Conservation (phyloP, 164 flowering plant genomes). For the Vitis rotundifolia region DNA sequence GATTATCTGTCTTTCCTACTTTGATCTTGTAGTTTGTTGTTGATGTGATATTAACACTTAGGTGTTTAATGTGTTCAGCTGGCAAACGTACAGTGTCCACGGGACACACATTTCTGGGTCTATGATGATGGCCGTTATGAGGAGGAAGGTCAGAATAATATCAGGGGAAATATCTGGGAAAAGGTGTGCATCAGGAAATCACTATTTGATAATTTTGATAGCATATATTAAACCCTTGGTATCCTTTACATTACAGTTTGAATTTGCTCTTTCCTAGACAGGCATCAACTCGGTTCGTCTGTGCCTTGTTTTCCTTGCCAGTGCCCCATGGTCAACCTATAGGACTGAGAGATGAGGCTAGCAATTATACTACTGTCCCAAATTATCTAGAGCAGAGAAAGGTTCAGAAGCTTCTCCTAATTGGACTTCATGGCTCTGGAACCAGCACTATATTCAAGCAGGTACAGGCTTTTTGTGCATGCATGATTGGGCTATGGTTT, state of each 20-base stretch:
- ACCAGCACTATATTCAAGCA: conserved; percentile 95
- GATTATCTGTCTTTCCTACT: background rate
- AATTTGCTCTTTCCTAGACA: conserved; percentile 39
- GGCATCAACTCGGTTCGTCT: conserved; percentile 75
- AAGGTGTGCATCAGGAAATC: conserved; percentile 52
- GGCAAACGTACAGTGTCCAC: conserved; percentile 96
- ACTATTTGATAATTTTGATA: background rate
- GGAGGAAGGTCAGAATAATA: conserved; percentile 98
- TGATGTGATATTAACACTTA: background rate
- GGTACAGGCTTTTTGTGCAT: conserved; percentile 34
- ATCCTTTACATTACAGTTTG: conserved; percentile 3
- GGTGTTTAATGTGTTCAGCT: conserved; percentile 44
- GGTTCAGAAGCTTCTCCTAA: conserved; percentile 76
- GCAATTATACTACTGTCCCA: conserved; percentile 64
- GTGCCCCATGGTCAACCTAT: conserved; percentile 68
- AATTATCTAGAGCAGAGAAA: conserved; percentile 66
- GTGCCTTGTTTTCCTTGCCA: conserved; percentile 76
- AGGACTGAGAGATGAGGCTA: conserved; percentile 52
- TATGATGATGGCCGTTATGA: conserved; percentile 98
- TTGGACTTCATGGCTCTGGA: conserved; percentile 83
- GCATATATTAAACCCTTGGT: background rate
- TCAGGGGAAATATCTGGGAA: conserved; percentile 95
- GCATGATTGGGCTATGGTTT: background rate
- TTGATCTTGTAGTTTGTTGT: background rate
- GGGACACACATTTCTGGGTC: conserved; percentile 98